A percentile compares a stretch with the other conserved stretches of the same genome.
Conservation (phyloP, 2,329 filamentous ascomycete genomes). For the Elsinoe ampelina region DNA sequence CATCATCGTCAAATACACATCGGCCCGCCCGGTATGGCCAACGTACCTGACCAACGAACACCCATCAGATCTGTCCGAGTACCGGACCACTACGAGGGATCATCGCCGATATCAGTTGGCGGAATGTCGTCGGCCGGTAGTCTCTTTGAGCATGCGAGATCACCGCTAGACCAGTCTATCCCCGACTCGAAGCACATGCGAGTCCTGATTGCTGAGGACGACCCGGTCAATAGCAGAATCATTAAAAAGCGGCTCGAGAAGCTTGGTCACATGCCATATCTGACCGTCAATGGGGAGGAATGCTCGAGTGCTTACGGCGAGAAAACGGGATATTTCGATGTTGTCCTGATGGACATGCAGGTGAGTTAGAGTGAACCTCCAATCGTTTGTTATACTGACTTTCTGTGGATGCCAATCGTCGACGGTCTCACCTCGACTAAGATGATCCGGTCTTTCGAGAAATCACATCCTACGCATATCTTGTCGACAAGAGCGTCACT, state of each 20-base stretch:
- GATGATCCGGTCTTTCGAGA: slow-evolving; percentile 69
- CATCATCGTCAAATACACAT: slow-evolving; percentile 37
- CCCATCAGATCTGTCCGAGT: slow-evolving; percentile 39
- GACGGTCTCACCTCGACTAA: slow-evolving; percentile 75
- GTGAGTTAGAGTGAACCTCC: slow-evolving; percentile 38
- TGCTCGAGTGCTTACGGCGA: slow-evolving; percentile 64
- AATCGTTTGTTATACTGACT: slow-evolving; percentile 15
- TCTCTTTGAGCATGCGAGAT: background rate
- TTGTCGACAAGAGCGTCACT: slow-evolving; percentile 50
- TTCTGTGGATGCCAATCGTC: slow-evolving; percentile 74
- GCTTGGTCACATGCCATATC: slow-evolving; percentile 58
- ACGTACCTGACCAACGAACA: slow-evolving; percentile 32
- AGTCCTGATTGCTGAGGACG: slow-evolving; percentile 77
- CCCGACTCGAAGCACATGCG: slow-evolving; percentile 40
- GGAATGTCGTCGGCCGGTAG: slow-evolving; percentile 8
- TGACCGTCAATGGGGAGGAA: slow-evolving; percentile 77
- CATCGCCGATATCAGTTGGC: slow-evolving; percentile 6
- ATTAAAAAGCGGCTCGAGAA: slow-evolving; percentile 72
- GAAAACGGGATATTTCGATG: slow-evolving; percentile 56
- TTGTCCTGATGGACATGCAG: slow-evolving; percentile 89
- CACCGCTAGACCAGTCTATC: background rate
- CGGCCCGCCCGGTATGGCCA: slow-evolving; percentile 31
- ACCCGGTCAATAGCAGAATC: slow-evolving; percentile 77
- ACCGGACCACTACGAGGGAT: slow-evolving; percentile 31
- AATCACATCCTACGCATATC: slow-evolving; percentile 38